phyloP scores from a whole-genome alignment of 2,329 filamentous ascomycete species.

The Ophiostoma perfectum region DNA sequence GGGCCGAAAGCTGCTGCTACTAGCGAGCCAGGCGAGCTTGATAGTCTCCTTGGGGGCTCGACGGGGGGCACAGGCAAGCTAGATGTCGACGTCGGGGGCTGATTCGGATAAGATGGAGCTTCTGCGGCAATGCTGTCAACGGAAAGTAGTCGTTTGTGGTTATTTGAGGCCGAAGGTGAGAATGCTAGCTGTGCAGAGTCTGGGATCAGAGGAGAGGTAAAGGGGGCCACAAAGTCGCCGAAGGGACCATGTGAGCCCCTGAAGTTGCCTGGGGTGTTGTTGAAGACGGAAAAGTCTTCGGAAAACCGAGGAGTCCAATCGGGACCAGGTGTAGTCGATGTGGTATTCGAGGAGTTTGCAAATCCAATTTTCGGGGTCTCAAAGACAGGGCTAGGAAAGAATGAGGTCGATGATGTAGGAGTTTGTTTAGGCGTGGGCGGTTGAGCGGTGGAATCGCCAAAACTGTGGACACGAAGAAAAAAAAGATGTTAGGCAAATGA shows the following conservation, averaged over 20 bases:
- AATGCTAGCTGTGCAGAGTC: conserved; percentile 20
- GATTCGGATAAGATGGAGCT: conserved; percentile 41
- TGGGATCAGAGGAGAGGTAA: conserved; percentile 31
- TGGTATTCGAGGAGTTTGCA: conserved; percentile 26
- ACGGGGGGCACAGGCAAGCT: conserved; percentile 54
- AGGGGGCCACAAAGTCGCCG: conserved; percentile 39
- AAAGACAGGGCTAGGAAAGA: conserved; percentile 51
- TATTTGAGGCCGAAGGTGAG: conserved; percentile 14
- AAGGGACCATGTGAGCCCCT: conserved; percentile 43
- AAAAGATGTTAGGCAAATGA: conserved; percentile 23
- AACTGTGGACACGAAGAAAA: conserved; percentile 40
- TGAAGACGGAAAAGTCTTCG: conserved; percentile 61
- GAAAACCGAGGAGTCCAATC: conserved; percentile 58
- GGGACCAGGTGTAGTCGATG: conserved; percentile 20
- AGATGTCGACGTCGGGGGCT: conserved; percentile 36
- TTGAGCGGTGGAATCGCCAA: conserved; percentile 59
- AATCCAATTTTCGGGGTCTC: conserved; percentile 48
- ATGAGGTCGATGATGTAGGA: conserved; percentile 44
- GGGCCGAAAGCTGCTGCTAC: conserved; percentile 31
- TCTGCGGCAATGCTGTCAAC: conserved; percentile 45
- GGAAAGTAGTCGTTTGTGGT: conserved; percentile 46
- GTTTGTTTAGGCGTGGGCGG: conserved; percentile 56
- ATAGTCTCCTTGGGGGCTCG: conserved; percentile 52
- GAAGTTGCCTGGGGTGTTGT: conserved; percentile 55
- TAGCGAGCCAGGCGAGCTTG: conserved; percentile 51